Base-by-base conservation (phyloP, 1,284 basidiomycete genomes). In the Papiliotrema nemorosa region DNA sequence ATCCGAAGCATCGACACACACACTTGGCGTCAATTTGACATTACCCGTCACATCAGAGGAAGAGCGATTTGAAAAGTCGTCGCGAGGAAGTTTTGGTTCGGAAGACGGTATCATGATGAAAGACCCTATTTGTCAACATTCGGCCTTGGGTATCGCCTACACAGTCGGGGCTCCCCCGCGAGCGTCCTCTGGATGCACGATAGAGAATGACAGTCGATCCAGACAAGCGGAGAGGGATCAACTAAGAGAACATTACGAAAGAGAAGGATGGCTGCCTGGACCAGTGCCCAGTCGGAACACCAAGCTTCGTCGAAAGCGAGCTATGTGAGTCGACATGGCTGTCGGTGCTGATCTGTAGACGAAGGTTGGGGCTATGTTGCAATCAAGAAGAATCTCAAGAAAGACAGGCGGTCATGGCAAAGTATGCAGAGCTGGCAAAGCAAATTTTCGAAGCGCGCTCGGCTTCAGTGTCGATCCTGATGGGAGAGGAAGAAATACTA, bases 371-470 rank as follows among this genome's bases (percentile, higher is more conserved):
- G 2, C 44, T 66, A 9, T 52, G 60, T 10, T 58, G 53, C 12
- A 50, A 50, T 33, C 38, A 52, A 24, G 59, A 62, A 18, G 57
- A 61, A n/a, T 43, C 46, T n/a, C 37, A 36, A 5, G 59, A 62
- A 45, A 46, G 62, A 10, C 51, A 50, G 25, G 55, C 58, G 1
- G 64, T 72, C 26, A 53, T 72, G n/a, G 41, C 59, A 3, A 67
- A 68, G 46, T 72, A 70, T 42, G 53, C 58, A 20, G 66, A 70
- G 27, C 47, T 70, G 27, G 62, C 67, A 5, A 44, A 62, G 31
- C 35, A 59, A 50, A 52, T 54, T 9, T 57, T 60, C 29, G 29
- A 52, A n/a, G 45, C 44, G 5, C 25, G 42, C 16, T 21, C 50
- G 26, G 48, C 44, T 5, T 33, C 22, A 5, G 53, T 55, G 12